These are phyloP conservation scores for Stagonosporopsis tanaceti DNA, from an alignment of 2,329 filamentous ascomycete species.

Conservation along the genomic window DNA sequence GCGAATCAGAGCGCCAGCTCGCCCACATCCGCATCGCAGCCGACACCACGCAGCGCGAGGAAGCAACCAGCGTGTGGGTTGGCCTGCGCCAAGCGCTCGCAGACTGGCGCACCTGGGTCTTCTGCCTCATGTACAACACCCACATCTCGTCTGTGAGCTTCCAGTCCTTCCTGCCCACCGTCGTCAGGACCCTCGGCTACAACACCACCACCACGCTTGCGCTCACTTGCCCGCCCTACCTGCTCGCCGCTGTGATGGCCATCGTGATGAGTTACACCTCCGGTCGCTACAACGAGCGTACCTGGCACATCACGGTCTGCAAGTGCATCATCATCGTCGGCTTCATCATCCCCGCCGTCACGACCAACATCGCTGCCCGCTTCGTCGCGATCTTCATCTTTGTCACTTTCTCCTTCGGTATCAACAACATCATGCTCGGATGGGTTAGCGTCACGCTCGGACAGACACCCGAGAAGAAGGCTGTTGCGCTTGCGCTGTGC, in stretches of 20 bases:
- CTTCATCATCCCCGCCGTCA: conserved; percentile 49
- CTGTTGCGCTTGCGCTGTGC: conserved; percentile 40
- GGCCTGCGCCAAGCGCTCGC: conserved; percentile 39
- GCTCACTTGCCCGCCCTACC: conserved; percentile 58
- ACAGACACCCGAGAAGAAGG: conserved; percentile 43
- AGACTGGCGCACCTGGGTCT: conserved; percentile 42
- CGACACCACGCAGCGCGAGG: conserved; percentile 59
- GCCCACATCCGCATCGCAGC: conserved; percentile 48
- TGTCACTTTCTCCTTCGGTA: conserved; percentile 39
- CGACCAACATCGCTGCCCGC: conserved; percentile 35
- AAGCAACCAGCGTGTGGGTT: conserved; percentile 34
- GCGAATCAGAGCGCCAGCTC: conserved; percentile 48
- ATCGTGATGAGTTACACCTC: conserved; percentile 60
- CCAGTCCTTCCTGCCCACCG: conserved; percentile 45
- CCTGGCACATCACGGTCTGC: conserved; percentile 59
- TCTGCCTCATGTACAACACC: conserved; percentile 44
- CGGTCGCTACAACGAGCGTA: conserved; percentile 58
- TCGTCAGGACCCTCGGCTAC: conserved; percentile 50
- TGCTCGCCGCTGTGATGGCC: conserved; percentile 55
- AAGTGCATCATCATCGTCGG: conserved; percentile 53
- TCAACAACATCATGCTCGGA: conserved; percentile 43
- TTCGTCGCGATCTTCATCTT: conserved; percentile 44
- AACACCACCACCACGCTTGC: conserved; percentile 46
- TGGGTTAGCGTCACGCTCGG: conserved; percentile 38
- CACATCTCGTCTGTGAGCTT: conserved; percentile 40